Conservation (phyloP, 108 stramenopile species). For the Pseudonitzschia multistriata region DNA sequence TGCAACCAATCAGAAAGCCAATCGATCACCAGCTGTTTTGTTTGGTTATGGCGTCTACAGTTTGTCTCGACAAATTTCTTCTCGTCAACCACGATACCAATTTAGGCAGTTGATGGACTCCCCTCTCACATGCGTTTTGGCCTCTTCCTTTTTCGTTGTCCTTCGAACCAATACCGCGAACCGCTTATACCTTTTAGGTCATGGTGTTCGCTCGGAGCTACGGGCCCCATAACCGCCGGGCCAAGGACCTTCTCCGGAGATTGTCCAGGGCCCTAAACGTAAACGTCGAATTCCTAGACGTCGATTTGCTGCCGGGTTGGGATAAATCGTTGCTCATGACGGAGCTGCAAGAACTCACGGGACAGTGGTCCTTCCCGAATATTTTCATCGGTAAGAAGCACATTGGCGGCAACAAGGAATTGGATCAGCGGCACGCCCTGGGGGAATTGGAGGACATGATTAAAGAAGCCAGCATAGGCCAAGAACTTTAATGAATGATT, state of each 20-base stretch:
- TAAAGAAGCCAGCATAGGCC: background rate
- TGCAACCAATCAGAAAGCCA: no score
- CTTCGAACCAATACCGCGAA: no score
- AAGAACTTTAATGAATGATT: constrained; percentile 17
- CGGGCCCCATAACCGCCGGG: constrained; percentile 26
- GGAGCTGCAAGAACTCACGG: constrained; percentile 28
- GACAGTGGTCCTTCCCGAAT: constrained; percentile 37
- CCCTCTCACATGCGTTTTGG: no score
- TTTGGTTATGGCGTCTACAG: no score
- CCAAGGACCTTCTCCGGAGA: constrained; percentile 18
- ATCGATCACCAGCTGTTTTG: no score
- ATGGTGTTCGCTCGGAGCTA: constrained; percentile 43
- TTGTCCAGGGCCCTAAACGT: constrained; percentile 16
- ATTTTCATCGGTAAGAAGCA: constrained; percentile 34
- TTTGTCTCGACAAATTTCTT: no score
- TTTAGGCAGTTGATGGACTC: no score
- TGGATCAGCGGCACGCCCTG: constrained; percentile 32
- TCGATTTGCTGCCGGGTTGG: constrained; percentile 35
- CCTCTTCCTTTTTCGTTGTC: no score
- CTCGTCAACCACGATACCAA: no score
- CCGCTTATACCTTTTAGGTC: constrained; percentile 19
- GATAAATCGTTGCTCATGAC: constrained; percentile 26
- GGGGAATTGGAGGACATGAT: constrained; percentile 38
- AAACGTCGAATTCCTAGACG: constrained; percentile 27
- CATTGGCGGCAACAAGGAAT: constrained; percentile 32